A percentile compares a stretch with the other conserved stretches of the same genome.
phyloP scores from a whole-genome alignment of 2,329 filamentous ascomycete species.

The Thielaviopsis populi region DNA sequence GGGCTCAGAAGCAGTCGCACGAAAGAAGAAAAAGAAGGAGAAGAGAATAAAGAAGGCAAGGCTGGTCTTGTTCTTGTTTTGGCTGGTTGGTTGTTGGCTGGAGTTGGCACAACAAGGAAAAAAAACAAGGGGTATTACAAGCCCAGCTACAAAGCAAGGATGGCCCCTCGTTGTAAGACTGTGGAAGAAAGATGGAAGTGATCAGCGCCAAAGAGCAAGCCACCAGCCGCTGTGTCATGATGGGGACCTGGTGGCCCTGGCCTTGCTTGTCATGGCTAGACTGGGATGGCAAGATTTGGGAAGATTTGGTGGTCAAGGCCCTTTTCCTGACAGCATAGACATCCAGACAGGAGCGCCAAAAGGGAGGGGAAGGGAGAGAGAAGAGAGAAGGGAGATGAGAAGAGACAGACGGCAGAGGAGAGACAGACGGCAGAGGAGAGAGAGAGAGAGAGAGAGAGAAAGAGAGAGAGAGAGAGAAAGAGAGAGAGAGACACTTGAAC shows the following conservation, averaged over 20 bases:
- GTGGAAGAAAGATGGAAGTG: neutral
- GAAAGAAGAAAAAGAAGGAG: neutral
- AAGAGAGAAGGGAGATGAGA: neutral
- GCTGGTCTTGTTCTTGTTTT: neutral
- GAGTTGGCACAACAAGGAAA: neutral
- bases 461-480: neutral
- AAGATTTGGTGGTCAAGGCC: neutral
- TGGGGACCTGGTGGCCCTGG: neutral
- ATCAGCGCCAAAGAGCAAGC: constrained; percentile 3
- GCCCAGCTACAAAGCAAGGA: neutral
- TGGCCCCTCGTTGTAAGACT: neutral
- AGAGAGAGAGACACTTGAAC: neutral
- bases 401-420: no score
- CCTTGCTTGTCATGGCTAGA: neutral
- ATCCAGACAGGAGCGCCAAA: no score
- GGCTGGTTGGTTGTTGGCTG: neutral
- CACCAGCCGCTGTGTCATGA: neutral
- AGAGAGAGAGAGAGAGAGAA: neutral
- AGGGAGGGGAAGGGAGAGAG: neutral
- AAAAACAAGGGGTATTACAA: neutral
- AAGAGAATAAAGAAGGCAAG: neutral
- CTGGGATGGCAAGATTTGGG: neutral
- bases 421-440: neutral
- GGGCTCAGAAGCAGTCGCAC: neutral
- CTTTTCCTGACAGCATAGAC: neutral